Evolutionary conservation across 1,284 basidiomycete species (phyloP).

Genomic region (Macrocystidia cucumis): DNA sequence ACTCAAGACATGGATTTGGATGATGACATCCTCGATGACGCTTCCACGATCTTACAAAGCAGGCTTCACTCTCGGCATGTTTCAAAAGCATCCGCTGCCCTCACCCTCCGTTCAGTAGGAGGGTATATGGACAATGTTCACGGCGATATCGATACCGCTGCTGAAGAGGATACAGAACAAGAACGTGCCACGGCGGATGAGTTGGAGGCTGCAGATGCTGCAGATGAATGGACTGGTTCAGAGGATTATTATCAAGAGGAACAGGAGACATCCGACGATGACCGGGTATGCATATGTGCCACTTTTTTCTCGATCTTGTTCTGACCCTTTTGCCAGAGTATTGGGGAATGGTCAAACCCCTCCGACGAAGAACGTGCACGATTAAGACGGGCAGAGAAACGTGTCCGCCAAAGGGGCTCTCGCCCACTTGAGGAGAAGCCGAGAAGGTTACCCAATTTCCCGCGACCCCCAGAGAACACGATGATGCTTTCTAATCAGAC

Average conservation of each 20-base stretch:
- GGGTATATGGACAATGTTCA: conserved; percentile 33
- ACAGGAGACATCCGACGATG: conserved; percentile 45
- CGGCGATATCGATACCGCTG: conserved; percentile 9
- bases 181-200: conserved; percentile 11
- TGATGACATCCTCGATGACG: conserved; percentile 26
- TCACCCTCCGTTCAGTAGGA: conserved; percentile 59
- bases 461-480: conserved; percentile 54
- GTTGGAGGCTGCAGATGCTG: conserved; percentile 25
- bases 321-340: conserved; percentile 39
- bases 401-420: conserved; percentile 41
- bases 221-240: conserved; percentile 75
- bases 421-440: conserved; percentile 47
- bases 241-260: conserved; percentile 49
- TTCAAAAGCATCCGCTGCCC: conserved; percentile 56
- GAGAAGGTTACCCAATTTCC: conserved; percentile 66
- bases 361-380: conserved; percentile 79
- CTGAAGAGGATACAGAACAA: conserved; percentile 2
- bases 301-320: conserved; percentile 7
- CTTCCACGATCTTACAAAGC: conserved; percentile 40
- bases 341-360: conserved; percentile 84
- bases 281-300: conserved; percentile 39
- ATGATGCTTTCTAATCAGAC: conserved; percentile 24
- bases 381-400: conserved; percentile 53
- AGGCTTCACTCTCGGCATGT: conserved; percentile 60
- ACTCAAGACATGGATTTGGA: conserved; percentile 27